Evolutionary conservation across 1,139 yeast genomes (phyloP).

Genomic region (Yamadazyma diospyri): DNA sequence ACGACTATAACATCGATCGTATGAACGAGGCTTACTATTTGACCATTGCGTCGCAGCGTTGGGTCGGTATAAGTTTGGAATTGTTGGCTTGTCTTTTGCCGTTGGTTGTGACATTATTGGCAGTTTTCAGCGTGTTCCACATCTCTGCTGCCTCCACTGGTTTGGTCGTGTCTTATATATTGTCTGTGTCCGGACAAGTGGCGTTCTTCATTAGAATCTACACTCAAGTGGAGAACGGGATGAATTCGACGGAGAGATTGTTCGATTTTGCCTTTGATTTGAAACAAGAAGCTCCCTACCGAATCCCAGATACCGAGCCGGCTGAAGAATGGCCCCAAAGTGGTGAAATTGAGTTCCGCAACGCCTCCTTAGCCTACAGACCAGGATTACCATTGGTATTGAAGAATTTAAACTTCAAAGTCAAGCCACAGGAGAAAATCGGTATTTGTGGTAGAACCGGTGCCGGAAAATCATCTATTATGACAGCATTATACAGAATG

Average conservation of each 20-base stretch:
- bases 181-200: conserved; percentile 50
- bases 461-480: conserved; percentile 74
- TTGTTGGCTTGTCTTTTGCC: conserved; percentile 49
- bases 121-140: conserved; percentile 63
- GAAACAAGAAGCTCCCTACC: conserved; percentile 43
- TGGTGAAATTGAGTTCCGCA: conserved; percentile 53
- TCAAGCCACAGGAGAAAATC: conserved; percentile 58
- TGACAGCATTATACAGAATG: conserved; percentile 64
- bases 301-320: conserved; percentile 54
- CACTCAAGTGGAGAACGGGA: conserved; percentile 77
- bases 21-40: conserved; percentile 76
- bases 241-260: conserved; percentile 83
- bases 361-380: conserved; percentile 67
- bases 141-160: conserved; percentile 71
- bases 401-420: conserved; percentile 46
- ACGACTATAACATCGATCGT: conserved; percentile 50
- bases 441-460: conserved; percentile 85
- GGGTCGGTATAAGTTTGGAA: conserved; percentile 73
- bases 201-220: conserved; percentile 51
- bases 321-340: conserved; percentile 44
- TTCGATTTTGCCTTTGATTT: conserved; percentile 58
- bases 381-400: conserved; percentile 75
- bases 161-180: conserved; percentile 61
- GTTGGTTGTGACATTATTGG: conserved; percentile 54
- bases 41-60: conserved; percentile 70